phyloP scores from a whole-genome alignment of 192 early-diverging fungal genomes.

The Phycomyces blakesleeanus region DNA sequence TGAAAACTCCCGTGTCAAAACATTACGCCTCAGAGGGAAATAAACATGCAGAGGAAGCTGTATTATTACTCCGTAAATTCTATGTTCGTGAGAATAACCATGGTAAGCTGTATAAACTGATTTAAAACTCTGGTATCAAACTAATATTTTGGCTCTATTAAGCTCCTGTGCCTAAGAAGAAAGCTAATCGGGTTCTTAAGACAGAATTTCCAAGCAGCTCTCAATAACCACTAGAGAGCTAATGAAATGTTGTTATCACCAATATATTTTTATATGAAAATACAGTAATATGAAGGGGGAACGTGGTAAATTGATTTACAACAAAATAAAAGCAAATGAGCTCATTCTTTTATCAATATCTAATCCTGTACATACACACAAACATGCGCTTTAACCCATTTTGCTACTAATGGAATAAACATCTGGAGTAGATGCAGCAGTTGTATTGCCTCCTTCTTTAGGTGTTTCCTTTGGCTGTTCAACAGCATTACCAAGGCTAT shows the following conservation, averaged over 20 bases:
- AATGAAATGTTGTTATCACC: no score
- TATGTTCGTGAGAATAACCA: slow-evolving; percentile 89
- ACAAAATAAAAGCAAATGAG: no score
- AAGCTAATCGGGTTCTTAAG: slow-evolving; percentile 79
- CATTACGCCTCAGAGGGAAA: slow-evolving; percentile 66
- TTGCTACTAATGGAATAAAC: no score
- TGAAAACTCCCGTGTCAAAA: slow-evolving; percentile 24
- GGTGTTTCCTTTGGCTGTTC: not conserved
- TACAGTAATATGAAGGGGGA: not conserved
- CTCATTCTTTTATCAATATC: no score
- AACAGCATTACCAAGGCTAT: slow-evolving; percentile 7
- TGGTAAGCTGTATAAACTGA: slow-evolving; percentile 48
- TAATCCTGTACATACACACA: no score
- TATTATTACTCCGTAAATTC: slow-evolving; percentile 84
- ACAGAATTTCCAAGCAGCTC: slow-evolving; percentile 37
- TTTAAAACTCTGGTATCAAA: not conserved
- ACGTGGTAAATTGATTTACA: no score
- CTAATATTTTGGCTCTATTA: not conserved
- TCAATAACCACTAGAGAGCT: no score
- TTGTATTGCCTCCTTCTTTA: not conserved
- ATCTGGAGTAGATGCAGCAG: not conserved
- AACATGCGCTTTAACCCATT: no score
- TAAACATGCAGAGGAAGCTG: slow-evolving; percentile 73
- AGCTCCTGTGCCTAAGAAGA: slow-evolving; percentile 89
- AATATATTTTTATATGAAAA: not conserved